phyloP scores from a whole-genome alignment of 2,329 filamentous ascomycete genomes.

The Plenodomus tracheiphilus region DNA sequence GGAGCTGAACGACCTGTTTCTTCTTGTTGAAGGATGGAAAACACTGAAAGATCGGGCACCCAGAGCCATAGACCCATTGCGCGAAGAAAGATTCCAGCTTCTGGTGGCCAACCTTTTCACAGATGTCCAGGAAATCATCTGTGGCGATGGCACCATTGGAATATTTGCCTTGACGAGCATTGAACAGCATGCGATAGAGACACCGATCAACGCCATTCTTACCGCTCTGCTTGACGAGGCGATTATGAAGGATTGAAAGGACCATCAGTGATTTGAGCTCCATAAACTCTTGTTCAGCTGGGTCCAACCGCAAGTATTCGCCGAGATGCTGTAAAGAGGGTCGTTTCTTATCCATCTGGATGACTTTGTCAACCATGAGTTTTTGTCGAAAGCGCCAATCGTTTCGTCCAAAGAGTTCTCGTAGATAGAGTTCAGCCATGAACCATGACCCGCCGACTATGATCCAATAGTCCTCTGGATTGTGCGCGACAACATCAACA shows the following conservation, averaged over 20 bases:
- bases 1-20: conserved; percentile 90
- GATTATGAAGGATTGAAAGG: conserved; percentile 89
- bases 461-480: conserved; percentile 82
- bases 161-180: conserved; percentile 81
- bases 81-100: conserved; percentile 89
- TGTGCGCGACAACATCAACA: conserved; percentile 85
- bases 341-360: conserved; percentile 77
- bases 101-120: conserved; percentile 85
- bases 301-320: conserved; percentile 73
- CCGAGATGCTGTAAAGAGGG: conserved; percentile 84
- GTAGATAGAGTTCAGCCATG: conserved; percentile 93
- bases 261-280: conserved; percentile 87
- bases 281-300: conserved; percentile 88
- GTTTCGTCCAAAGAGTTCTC: conserved; percentile 88
- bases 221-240: conserved; percentile 84
- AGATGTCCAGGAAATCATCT: conserved; percentile 77
- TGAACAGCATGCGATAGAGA: conserved; percentile 81
- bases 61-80: conserved; percentile 88
- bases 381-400: conserved; percentile 93
- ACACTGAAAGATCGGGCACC: conserved; percentile 85
- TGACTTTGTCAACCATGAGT: conserved; percentile 76
- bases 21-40: conserved; percentile 97
- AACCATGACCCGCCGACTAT: conserved; percentile 89
- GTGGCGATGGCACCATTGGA: conserved; percentile 70
- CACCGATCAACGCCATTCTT: conserved; percentile 83